These are phyloP conservation scores for Aphanomyces euteiches DNA, from an alignment of 352 stramenopile genomes.

Conservation along the genomic window DNA sequence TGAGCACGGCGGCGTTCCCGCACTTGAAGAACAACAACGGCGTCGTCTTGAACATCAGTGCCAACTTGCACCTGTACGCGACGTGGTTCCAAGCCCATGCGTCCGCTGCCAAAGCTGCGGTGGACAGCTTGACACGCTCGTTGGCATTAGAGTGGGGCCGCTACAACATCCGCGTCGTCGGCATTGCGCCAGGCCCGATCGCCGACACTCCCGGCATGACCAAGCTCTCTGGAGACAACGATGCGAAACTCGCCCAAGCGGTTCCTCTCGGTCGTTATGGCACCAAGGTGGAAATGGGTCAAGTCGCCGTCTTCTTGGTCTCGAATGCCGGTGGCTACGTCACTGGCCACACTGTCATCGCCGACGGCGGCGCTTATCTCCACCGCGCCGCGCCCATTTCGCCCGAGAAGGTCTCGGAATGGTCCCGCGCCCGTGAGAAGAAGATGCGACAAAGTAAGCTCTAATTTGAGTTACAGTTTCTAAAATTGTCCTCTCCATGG, in stretches of 20 bases:
- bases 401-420: conserved; percentile 60
- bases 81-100: conserved; percentile 95
- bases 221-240: conserved; percentile 80
- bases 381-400: conserved; percentile 67
- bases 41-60: conserved; percentile 95
- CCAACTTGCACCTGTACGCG: conserved; percentile 87
- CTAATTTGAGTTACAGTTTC: neutral
- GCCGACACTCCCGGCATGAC: conserved; percentile 91
- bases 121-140: conserved; percentile 92
- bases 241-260: conserved; percentile 34
- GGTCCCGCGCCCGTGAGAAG: conserved; percentile 78
- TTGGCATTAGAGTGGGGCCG: conserved; percentile 95
- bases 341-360: conserved; percentile 76
- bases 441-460: conserved; percentile 45
- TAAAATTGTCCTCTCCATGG: conserved; percentile 4
- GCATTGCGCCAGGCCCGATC: conserved; percentile 94
- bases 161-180: conserved; percentile 91
- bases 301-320: conserved; percentile 76
- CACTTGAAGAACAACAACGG: conserved; percentile 64
- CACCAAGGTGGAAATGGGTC: conserved; percentile 79
- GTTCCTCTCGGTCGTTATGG: conserved; percentile 78
- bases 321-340: conserved; percentile 74
- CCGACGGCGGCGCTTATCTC: conserved; percentile 81
- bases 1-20: conserved; percentile 86
- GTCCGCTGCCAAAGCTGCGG: conserved; percentile 91